Evolutionary conservation across 495 filamentous ascomycete species (phyloP), one percentile per base, ranked within the genome.

Genomic region (Penicillium coprophilum): DNA sequence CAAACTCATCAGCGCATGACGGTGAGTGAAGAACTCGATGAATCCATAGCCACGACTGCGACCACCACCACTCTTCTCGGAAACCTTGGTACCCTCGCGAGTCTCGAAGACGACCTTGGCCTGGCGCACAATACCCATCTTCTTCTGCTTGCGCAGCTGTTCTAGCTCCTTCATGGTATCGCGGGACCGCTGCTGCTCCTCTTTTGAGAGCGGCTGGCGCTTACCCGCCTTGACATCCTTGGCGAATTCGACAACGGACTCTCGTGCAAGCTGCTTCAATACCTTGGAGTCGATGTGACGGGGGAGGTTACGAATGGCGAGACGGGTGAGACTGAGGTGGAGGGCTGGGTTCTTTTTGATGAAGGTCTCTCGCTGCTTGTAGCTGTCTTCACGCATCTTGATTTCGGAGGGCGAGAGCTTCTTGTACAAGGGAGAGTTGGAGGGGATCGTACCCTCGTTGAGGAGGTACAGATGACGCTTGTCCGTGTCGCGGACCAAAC

Each of bases 51-150:
- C 95, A 64, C 92, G 79, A 59, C 87, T 91, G 66, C 91, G 81
- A 36, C 94, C 91, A 20, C 84, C 90, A 4, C 89, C 87, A 55
- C 70, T 80, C 43, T 79, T 74, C 69, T 96, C 90, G 3, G 77
- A 67, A 9, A 96, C 82, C 76, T 96, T 97, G 56, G 81, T 81
- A 19, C 92, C 92, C 61, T 92, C 84, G 19, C 77, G 79, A 13
- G 87, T 87, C 75, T 99, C 94, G 65, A 92, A 96, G 23, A 97
- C 87, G 55, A 97, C 82, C 75, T 96, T 99, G 30, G 94, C 89
- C 72, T 99, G 94, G 61, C 83, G 87, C n/a, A 97, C 93, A 17
- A 99, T 83, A 50, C 95, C 95, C 60, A 89, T 90, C n/a, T 87
- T 86, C 71, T 92, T 91, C 54, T 80, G 76, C 71, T 89, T 96